Evolutionary conservation across 116 monocot genomes (phyloP), one percentile per base, ranked within the genome.

Genomic region (Dioscorea cayenensis): DNA sequence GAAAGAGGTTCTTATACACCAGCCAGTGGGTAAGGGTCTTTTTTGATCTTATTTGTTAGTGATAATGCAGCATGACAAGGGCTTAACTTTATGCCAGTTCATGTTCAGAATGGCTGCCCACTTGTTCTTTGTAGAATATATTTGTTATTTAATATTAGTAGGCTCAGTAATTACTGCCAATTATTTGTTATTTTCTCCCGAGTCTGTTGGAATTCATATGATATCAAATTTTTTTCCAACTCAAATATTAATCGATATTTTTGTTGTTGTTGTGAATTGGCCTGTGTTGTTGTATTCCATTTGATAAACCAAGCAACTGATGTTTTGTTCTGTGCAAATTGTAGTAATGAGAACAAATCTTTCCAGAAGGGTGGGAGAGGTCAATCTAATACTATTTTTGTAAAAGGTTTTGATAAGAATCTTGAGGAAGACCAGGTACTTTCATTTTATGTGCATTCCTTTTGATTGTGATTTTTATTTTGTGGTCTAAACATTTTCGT

Each of bases 361-460:
- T 77, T 77, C 68, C 79, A 85, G 61, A 82, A 82, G 55, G 79
- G 74, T 32, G 73, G 69, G 0, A 76, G 77, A 50, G 51, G 60
- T 28, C 61, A 68, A 14, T 58, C 85, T 64, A 77, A 77, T 3
- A 86, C 87, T n/a, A 11, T 90, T 20, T 97, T 90, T 64, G 73
- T 96, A 20, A 87, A 72, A 81, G 96, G 92, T 25, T 96, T 96
- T 66, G 83, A 87, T 49, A 87, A 74, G 66, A 77, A 68, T 13
- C 73, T 72, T 49, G 86, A 86, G 12, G 86, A 85, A 72, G 78
- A 87, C 38, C 68, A 85, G 92, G 95, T 88, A 49, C 19, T 5
- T 27, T 22, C 11, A 7, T 20, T 62, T 7, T 65, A 16, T 25
- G 5, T 14, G 13, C 55, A 16, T 11, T 2, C 19, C 12, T 19